phyloP scores from a whole-genome alignment of 2,329 filamentous ascomycete species.

The Aquanectria penicillioides region DNA sequence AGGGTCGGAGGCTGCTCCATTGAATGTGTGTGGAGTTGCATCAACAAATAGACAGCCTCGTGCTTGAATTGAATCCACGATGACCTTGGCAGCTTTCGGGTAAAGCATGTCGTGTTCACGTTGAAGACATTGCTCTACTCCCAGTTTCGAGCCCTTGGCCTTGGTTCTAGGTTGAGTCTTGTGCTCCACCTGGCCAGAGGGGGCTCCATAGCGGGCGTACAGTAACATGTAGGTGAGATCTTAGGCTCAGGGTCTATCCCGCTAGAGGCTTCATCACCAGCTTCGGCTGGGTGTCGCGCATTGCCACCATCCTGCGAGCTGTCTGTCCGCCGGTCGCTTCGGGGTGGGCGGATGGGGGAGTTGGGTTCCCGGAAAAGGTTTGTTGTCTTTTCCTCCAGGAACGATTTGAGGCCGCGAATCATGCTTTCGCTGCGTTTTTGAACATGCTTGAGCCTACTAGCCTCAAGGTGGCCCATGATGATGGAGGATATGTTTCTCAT shows the following conservation, averaged over 20 bases:
- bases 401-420: conserved; percentile 48
- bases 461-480: conserved; percentile 51
- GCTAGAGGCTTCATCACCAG: too few species aligned
- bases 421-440: conserved; percentile 49
- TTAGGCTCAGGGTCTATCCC: too few species aligned
- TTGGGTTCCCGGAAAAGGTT: background rate
- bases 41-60: conserved; percentile 50
- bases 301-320: too few species aligned
- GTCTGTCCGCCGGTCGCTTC: too few species aligned
- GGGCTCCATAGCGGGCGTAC: too few species aligned
- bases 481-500: conserved; percentile 43
- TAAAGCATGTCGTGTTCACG: conserved; percentile 44
- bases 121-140: too few species aligned
- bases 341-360: too few species aligned
- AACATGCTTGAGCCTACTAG: conserved; percentile 36
- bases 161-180: too few species aligned
- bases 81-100: conserved; percentile 55
- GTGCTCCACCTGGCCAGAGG: too few species aligned
- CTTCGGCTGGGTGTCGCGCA: too few species aligned
- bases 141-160: too few species aligned
- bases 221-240: too few species aligned
- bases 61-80: conserved; percentile 53
- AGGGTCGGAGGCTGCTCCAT: conserved; percentile 6
- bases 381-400: conserved; percentile 45
- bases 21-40: conserved; percentile 40